Evolutionary conservation across 2,329 filamentous ascomycete genomes (phyloP).

Genomic region (Fusarium succisae): DNA sequence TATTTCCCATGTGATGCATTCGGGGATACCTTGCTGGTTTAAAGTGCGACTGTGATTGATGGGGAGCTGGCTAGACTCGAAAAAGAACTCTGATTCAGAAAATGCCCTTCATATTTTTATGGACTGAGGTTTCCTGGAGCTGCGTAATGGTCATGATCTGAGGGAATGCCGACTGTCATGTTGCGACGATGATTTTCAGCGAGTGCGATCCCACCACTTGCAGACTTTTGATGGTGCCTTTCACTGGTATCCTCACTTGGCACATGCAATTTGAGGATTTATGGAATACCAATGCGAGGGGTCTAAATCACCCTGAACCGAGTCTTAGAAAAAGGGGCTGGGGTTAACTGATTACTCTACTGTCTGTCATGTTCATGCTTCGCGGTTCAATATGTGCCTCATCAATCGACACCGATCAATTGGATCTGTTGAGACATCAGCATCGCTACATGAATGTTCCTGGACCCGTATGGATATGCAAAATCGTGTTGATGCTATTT

Average conservation of each 20-base stretch:
- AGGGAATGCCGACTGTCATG: not conserved
- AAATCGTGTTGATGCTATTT: too few relatives aligned
- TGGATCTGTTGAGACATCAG: not conserved
- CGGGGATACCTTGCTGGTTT: not conserved
- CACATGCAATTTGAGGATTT: not conserved
- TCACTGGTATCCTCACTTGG: not conserved
- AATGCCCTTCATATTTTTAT: not conserved
- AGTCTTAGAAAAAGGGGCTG: not conserved
- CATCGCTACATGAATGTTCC: not conserved
- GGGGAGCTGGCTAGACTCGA: not conserved
- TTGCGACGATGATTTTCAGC: not conserved
- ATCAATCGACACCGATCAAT: not conserved
- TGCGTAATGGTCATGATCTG: not conserved
- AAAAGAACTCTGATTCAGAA: not conserved
- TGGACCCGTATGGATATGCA: not conserved
- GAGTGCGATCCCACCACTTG: not conserved
- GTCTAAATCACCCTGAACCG: too few relatives aligned
- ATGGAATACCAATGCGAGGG: not conserved
- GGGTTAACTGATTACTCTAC: not conserved
- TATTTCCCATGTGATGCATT: constrained; percentile 14
- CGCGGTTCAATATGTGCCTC: not conserved
- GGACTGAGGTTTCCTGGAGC: not conserved
- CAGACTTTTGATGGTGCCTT: not conserved
- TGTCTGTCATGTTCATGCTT: not conserved
- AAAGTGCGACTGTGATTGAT: not conserved